Conservation (phyloP, 306 rosid genomes). For the Rosa multiflora region DNA sequence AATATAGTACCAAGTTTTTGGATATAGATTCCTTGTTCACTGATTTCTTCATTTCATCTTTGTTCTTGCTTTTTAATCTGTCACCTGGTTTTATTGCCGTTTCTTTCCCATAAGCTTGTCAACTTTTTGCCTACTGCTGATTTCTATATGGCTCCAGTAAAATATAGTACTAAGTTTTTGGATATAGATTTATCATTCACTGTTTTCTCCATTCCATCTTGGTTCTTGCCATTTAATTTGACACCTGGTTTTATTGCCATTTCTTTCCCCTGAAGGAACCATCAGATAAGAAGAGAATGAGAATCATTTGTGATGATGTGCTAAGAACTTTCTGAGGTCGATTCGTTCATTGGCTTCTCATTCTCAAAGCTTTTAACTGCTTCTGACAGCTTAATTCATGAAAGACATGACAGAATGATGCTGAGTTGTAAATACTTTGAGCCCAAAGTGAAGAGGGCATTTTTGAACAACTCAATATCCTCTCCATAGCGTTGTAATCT, state of each 20-base stretch:
- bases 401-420: constrained; percentile 17
- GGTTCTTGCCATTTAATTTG: not conserved
- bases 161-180: not conserved
- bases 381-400: constrained; percentile 27
- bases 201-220: not conserved
- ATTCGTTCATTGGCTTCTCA: constrained; percentile 26
- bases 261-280: constrained; percentile 31
- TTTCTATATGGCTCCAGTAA: not conserved
- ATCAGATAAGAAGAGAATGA: constrained; percentile 16
- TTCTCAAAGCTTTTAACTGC: constrained; percentile 16
- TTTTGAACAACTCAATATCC: constrained; percentile 22
- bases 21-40: not conserved
- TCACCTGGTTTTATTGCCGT: constrained; percentile 1
- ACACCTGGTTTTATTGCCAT: constrained; percentile 1
- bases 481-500: constrained; percentile 7
- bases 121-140: not conserved
- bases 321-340: constrained; percentile 24
- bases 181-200: not conserved
- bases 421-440: constrained; percentile 23
- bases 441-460: constrained; percentile 20
- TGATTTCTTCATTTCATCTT: not conserved
- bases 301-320: constrained; percentile 22
- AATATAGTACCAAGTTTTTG: not conserved
- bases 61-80: not conserved
- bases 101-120: not conserved